Base-by-base conservation (phyloP, 495 filamentous ascomycete genomes). In the Penicillium goetzii region DNA sequence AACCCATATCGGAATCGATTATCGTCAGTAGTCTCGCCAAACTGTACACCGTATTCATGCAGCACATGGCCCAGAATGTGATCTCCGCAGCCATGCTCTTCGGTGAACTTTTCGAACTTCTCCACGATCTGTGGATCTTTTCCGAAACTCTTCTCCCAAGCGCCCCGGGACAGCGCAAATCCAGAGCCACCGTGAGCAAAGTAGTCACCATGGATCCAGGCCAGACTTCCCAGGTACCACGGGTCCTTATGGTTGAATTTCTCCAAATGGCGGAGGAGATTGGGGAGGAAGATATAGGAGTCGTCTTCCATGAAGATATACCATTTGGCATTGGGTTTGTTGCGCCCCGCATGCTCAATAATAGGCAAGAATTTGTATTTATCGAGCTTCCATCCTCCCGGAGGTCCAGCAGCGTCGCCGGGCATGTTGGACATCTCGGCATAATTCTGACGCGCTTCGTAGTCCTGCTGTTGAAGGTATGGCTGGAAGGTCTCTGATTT, bases 241-340 rank as follows among this genome's bases (percentile, higher is more conserved):
- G 75, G 64, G 52, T 83, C 76, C 3, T 56, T 64, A 26, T 76
- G 73, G 45, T 84, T 72, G 52, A 87, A 68, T 36, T 64, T 66
- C 21, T 72, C 65, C 38, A 86, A 69, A 74, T 83, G 86, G 25
- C 73, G 69, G n/a, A 82, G 70, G 34, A 86, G 64, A 65, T 84
- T 87, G 23, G 78, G 73, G 76, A 84, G 86, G 59, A 86, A 76
- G 30, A 88, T 78, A 65, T 84, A 86, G 14, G 85, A 83, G 70
- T 88, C 86, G 54, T 84, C 84, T 54, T 88, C 86, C 67, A 87
- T 80, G 60, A 87, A 86, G 33, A 88, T 66, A 68, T 87, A 89
- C 83, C 85, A 89, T 58, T 86, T 80, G 23, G 80, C 78, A 52
- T 76, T 64, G 3, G 85, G 84, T 8, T 67, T 68, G 32, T 43